Evolutionary conservation across 768 basidiomycete species (phyloP), one percentile per base, ranked within the genome.

Genomic region (Russula sp.): DNA sequence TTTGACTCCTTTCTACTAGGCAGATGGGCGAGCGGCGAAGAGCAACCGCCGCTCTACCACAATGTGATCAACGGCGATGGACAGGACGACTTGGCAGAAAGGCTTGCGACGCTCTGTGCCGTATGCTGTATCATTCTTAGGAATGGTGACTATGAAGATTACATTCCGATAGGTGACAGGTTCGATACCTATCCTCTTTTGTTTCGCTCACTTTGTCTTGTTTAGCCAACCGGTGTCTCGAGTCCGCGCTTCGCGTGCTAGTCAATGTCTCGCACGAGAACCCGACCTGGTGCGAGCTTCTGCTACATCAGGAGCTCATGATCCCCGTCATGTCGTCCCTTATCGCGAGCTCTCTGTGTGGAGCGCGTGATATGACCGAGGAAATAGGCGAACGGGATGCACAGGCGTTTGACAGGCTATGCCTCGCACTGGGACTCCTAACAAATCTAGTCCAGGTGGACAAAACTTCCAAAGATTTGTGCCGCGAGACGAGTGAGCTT

Each of bases 391-490:
- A 75, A 27, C 63, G 68, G 16, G 69, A 73, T 0, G 75, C 78
- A 5, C 77, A 80, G 44, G 74, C 79, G 4, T 76, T 89, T n/a
- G 91, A 93, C 70, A 78, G 80, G 39, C 75, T 91, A 5, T 92
- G 89, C 71, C 84, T 93, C 32, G 81, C 85, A 6, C 79, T 93
- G 6, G 91, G 86, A 1, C 75, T 92, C 10, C 75, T 92, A 45
- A 89, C 89, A 57, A 92, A 91, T 71, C 75, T 92, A 48, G 83
- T 89, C 0, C 87, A 91, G 69, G 76, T 75, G 6, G 75, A 79
- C n/a, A 77, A 79, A 0, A 75, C 73, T n/a, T 78, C 80, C 10
- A 82, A 82, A 49, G 71, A 77, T 42, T 67, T 75, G 2, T 71
- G 84, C 9, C 77, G 80, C 47, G 75, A 77, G 13, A 80, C 76